Conservation (phyloP, 768 basidiomycete genomes). For the Galerina sulciceps region DNA sequence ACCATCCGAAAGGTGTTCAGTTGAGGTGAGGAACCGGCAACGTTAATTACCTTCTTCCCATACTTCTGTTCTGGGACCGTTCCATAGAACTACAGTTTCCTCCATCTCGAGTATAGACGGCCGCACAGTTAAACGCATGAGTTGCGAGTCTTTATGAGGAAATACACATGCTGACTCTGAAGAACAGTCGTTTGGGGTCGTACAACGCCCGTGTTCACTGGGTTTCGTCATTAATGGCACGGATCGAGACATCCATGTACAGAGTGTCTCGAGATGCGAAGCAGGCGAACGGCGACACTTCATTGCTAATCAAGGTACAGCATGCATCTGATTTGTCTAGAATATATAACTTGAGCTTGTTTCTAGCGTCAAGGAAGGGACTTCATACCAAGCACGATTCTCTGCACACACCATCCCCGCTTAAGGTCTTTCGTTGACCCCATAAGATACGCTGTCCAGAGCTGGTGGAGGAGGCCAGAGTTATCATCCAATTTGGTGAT, state of each 20-base stretch:
- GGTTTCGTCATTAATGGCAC: constrained; percentile 49
- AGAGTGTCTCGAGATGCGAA: constrained; percentile 40
- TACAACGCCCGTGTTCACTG: constrained; percentile 43
- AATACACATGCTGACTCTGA: constrained; percentile 50
- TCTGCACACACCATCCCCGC: constrained; percentile 67
- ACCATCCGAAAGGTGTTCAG: neutral
- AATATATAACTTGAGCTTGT: neutral
- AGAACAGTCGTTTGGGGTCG: constrained; percentile 36
- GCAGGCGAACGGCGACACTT: constrained; percentile 41
- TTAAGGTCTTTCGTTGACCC: constrained; percentile 16
- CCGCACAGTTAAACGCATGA: constrained; percentile 59
- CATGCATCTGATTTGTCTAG: constrained; percentile 26
- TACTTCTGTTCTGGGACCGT: constrained; percentile 68
- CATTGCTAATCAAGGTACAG: constrained; percentile 23
- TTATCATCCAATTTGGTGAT: constrained; percentile 72
- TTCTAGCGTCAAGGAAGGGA: neutral
- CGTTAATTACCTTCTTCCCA: constrained; percentile 62
- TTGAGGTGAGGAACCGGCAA: constrained; percentile 1
- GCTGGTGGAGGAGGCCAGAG: constrained; percentile 41
- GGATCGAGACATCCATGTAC: constrained; percentile 61
- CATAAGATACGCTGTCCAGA: constrained; percentile 53
- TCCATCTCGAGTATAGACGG: constrained; percentile 26
- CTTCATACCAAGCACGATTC: constrained; percentile 22
- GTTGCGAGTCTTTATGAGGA: constrained; percentile 50
- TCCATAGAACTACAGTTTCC: constrained; percentile 64